These are phyloP conservation scores for Calonectria crousiana DNA, from an alignment of 2,329 filamentous ascomycete species.

Conservation along the genomic window DNA sequence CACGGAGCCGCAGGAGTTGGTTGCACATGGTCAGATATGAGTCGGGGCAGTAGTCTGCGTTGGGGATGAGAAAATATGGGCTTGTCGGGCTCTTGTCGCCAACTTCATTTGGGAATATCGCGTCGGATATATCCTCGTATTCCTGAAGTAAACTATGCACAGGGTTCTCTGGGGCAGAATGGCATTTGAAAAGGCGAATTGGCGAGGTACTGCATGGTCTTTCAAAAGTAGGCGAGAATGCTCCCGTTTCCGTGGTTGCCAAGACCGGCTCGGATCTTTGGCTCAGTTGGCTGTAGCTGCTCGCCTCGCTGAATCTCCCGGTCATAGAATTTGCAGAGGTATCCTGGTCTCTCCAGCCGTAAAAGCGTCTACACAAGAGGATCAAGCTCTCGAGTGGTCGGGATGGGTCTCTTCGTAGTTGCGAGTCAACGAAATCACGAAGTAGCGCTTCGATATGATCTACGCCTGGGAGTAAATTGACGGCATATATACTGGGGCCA, in stretches of 20 bases:
- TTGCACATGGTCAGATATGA: conserved; percentile 48
- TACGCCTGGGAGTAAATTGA: conserved; percentile 38
- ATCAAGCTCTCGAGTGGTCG: conserved; percentile 47
- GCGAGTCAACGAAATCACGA: conserved; percentile 42
- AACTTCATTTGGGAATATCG: neutral
- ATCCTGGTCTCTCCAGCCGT: conserved; percentile 38
- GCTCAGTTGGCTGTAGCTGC: conserved; percentile 25
- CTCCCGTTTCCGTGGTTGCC: neutral
- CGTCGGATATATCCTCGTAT: neutral
- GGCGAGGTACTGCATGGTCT: conserved; percentile 10
- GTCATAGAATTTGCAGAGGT: neutral
- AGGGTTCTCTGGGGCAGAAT: neutral
- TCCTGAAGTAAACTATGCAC: neutral
- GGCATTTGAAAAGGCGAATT: neutral
- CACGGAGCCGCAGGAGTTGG: conserved; percentile 45
- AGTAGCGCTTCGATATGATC: conserved; percentile 45
- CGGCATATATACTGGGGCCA: conserved; percentile 42
- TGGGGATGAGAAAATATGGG: conserved; percentile 4
- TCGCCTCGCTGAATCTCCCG: conserved; percentile 6
- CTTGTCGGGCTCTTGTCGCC: neutral
- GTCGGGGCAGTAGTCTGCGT: conserved; percentile 48
- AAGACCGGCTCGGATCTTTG: conserved; percentile 14
- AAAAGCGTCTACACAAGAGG: conserved; percentile 51
- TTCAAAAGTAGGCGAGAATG: neutral
- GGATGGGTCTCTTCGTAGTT: conserved; percentile 34